Evolutionary conservation across 2,329 filamentous ascomycete genomes (phyloP).

Genomic region (Plenodomus tracheiphilus): DNA sequence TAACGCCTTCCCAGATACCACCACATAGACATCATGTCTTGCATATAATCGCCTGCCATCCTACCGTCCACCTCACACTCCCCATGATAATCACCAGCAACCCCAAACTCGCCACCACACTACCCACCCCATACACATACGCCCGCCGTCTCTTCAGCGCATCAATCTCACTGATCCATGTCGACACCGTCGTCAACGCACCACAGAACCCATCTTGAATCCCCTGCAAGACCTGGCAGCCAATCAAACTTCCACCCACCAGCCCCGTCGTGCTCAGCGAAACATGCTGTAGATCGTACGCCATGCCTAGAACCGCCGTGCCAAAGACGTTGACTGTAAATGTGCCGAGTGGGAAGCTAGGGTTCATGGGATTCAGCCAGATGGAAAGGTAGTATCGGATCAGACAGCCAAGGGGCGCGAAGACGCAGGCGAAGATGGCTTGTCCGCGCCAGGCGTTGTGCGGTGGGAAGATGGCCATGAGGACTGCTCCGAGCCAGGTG

Average conservation of each 20-base stretch:
- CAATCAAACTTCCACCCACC: slow-evolving; percentile 45
- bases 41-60: slow-evolving; percentile 32
- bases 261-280: slow-evolving; percentile 49
- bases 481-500: slow-evolving; percentile 75
- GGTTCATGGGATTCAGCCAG: slow-evolving; percentile 67
- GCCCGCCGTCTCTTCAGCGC: slow-evolving; percentile 54
- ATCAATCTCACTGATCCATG: slow-evolving; percentile 53
- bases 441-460: slow-evolving; percentile 72
- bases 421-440: slow-evolving; percentile 75
- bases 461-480: slow-evolving; percentile 74
- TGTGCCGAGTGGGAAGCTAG: slow-evolving; percentile 80
- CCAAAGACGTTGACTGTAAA: slow-evolving; percentile 81
- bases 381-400: slow-evolving; percentile 73
- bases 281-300: slow-evolving; percentile 76
- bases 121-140: slow-evolving; percentile 69
- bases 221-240: slow-evolving; percentile 53
- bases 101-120: slow-evolving; percentile 62
- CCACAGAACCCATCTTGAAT: slow-evolving; percentile 55
- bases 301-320: slow-evolving; percentile 72
- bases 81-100: slow-evolving; percentile 74
- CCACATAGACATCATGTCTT: neutral
- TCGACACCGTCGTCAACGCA: slow-evolving; percentile 52
- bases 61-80: slow-evolving; percentile 68
- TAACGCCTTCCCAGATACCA: neutral
- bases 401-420: slow-evolving; percentile 80